Evolutionary conservation across 2,329 filamentous ascomycete species (phyloP).

Genomic region (Ambrosiella xylebori): DNA sequence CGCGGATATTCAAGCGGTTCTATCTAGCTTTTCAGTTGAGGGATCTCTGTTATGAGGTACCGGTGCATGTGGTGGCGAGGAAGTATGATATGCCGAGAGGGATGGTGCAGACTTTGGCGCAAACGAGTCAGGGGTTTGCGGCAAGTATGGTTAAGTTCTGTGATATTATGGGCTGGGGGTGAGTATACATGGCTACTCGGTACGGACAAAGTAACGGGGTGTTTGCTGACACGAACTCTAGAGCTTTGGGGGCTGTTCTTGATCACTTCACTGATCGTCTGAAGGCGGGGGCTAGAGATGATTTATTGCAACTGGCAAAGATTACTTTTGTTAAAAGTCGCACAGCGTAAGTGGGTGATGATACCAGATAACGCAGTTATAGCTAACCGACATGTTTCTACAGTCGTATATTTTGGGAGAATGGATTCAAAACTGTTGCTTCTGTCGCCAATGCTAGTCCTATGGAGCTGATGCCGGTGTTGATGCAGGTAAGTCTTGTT

Average conservation of each 20-base stretch:
- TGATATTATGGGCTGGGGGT: slow-evolving; percentile 58
- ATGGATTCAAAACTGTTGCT: slow-evolving; percentile 52
- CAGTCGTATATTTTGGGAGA: slow-evolving; percentile 54
- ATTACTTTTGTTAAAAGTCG: slow-evolving; percentile 63
- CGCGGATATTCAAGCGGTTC: slow-evolving; percentile 52
- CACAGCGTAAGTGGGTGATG: slow-evolving; percentile 35
- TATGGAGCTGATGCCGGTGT: slow-evolving; percentile 49
- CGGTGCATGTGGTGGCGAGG: slow-evolving; percentile 48
- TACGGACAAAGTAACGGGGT: background rate
- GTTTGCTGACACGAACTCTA: slow-evolving; percentile 17
- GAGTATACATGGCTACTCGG: slow-evolving; percentile 15
- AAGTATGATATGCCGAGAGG: slow-evolving; percentile 57
- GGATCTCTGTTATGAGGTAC: slow-evolving; percentile 60
- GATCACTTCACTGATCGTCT: slow-evolving; percentile 62
- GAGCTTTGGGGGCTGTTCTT: slow-evolving; percentile 51
- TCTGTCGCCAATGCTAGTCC: slow-evolving; percentile 52
- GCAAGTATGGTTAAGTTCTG: slow-evolving; percentile 69
- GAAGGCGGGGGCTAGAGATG: slow-evolving; percentile 52
- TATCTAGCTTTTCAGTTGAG: slow-evolving; percentile 63
- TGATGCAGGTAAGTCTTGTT: slow-evolving; percentile 41
- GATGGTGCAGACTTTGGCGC: slow-evolving; percentile 52
- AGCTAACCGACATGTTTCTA: background rate
- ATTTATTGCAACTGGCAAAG: slow-evolving; percentile 52
- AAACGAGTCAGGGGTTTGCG: slow-evolving; percentile 62
- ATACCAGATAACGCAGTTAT: background rate